Base-by-base conservation (phyloP, 2,329 filamentous ascomycete genomes). In the Paecilomyces sp. region DNA sequence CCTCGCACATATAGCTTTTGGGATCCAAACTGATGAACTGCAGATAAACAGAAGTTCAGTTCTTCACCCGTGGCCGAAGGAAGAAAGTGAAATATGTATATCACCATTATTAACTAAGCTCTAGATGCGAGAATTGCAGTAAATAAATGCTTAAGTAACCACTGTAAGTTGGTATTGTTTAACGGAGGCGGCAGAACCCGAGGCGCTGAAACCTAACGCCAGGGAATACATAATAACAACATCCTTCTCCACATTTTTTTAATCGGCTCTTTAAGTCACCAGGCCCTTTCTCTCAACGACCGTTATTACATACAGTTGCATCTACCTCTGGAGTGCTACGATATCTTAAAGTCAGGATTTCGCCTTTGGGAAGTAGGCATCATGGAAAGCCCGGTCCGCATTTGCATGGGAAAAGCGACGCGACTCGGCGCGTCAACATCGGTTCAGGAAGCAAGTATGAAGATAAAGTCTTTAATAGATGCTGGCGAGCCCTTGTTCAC, bases 381-480 rank as follows among this genome's bases (percentile, higher is more conserved):
- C 18, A 47, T 47, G 41, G n/a, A 11, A 18, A 22, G 18, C 41
- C 41, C 41, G 41, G n/a, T 47, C 41, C 41, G 41, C n/a, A 22
- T 22, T 18, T 47, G 22, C 41, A 47, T 18, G 41, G 41, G 41
- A 9, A 47, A 47, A 47, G 41, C n/a, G 41, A 47, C 41, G 41
- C 41, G 41, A n/a, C 13, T 47, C 2, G 41, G 41, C 41, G 15
- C 41, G 15, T 18, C 41, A 47, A 22, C 41, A 18, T 47, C n/a
- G 9, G 41, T 47, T 22, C 5, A 69, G 53, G 53, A 58, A 58
- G 56, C 56, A 41, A 51, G n/a, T 30, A 41, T 50, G 56, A 30
- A 33, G 51, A 30, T 59, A 30, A 55, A 59, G 8, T 57, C 54
- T 31, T 52, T 59, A 6, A 7, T 59, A 22, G 55, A 57, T 15